Base-by-base conservation (phyloP, 306 rosid species). In the Lathyrus tuberosus region DNA sequence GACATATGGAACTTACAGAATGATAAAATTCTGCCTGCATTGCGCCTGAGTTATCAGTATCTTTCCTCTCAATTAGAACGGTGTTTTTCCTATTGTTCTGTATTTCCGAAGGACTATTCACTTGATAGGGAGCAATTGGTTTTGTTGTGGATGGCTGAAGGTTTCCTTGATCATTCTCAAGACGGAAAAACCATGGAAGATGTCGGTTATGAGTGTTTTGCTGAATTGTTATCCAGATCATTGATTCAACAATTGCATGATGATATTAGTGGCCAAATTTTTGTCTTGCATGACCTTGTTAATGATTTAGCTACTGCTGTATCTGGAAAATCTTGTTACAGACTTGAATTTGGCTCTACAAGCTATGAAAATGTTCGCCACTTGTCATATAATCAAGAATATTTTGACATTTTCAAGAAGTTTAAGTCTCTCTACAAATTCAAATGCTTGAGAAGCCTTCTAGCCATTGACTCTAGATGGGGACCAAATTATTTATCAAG, bases 81-180 rank as follows among this genome's bases (percentile, higher is more conserved):
- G 5, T 46, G 20, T 20, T 46, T 46, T 46, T 6, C 52, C 16
- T 62, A 62, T 62, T 62, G 67, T 11, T 62, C 67, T 8, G 16
- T 62, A 10, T 62, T 37, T 37, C 67, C 67, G 5, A 62, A 62
- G 8, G 48, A 18, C 17, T 17, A 16, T 10, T n/a, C 47, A 1
- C 5, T 61, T 37, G 66, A 35, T 37, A 75, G 30, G 37, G 46
- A 67, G 47, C 0, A 26, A 3, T 22, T 80, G 20, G 22, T 78
- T 47, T 26, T 33, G 62, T 20, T 67, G 4, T 83, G 79, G 86
- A 76, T 76, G 81, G 81, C 74, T 8, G 74, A 83, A 56, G 78
- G 79, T 2, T 48, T 79, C 0, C 9, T 82, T 6, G 44, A 20
- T 26, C 30, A 3, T 26, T 26, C 30, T 26, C 30, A 26, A 26